Evolutionary conservation across 495 filamentous ascomycete species (phyloP), one percentile per base, ranked within the genome.

Genomic region (Tricharina praecox): DNA sequence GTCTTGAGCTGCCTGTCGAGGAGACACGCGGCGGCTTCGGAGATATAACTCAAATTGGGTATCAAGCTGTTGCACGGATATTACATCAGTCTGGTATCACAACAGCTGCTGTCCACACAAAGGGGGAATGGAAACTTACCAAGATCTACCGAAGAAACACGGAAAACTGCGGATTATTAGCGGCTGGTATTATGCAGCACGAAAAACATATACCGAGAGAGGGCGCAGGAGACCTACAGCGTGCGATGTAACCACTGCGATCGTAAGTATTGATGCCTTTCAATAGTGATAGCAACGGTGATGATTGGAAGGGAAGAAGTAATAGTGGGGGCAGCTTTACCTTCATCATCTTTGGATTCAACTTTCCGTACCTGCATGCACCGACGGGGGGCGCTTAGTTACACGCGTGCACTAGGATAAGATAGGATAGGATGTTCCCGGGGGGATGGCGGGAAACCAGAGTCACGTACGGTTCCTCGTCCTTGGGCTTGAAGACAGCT

Each of bases 41-140:
- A 95, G 55, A 99, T 84, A 62, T 99, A 99, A 40, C 86, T 94
- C n/a, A 99, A 71, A 62, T 99, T 99, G 33, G 90, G 90, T 64
- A 99, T 99, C 47, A 99, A 74, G 59, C 72, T 75, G 48, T 45
- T n/a, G 11, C 37, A 15, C 18, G 37, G 10, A 32, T 32, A 13
- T 32, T 7, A n/a, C 15, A 40, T 10, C 33, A n/a, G 50, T 56
- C 40, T 56, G 51, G 45, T 56, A 21, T n/a, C 37, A 10, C n/a
- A 21, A 15, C 15, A 40, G n/a, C 28, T n/a, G n/a, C n/a, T n/a
- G n/a, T n/a, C n/a, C n/a, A n/a, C n/a, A n/a, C n/a, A n/a, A n/a
- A n/a, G n/a, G n/a, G n/a, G n/a, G n/a, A n/a, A n/a, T n/a, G 24
- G 26, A 10, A 43, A 51, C 70, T 36, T 53, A 75, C 72, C 90